phyloP scores from a whole-genome alignment of 2,329 filamentous ascomycete species.

The Exophiala xenobiotica region DNA sequence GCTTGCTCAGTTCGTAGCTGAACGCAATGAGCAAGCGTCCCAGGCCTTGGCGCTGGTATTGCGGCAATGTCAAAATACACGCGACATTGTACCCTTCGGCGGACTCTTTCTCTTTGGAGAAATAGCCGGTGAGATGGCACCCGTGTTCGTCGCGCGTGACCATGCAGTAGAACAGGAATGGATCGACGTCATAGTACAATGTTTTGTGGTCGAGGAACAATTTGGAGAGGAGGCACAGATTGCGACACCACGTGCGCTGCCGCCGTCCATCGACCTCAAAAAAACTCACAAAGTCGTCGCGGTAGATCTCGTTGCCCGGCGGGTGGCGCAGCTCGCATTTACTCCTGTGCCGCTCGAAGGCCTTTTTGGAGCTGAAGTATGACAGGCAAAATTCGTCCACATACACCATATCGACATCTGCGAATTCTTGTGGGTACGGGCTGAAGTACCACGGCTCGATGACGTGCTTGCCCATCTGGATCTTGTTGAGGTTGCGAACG shows the following conservation, averaged over 20 bases:
- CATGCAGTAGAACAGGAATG: constrained; percentile 93
- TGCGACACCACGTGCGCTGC: constrained; percentile 98
- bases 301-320: constrained; percentile 96
- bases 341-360: constrained; percentile 78
- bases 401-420: constrained; percentile 84
- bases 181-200: constrained; percentile 75
- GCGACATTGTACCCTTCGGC: constrained; percentile 97
- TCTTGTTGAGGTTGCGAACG: constrained; percentile 88
- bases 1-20: constrained; percentile 93
- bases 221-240: constrained; percentile 92
- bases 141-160: constrained; percentile 92
- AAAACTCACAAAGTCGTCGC: constrained; percentile 84
- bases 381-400: constrained; percentile 96
- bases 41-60: constrained; percentile 93
- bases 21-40: constrained; percentile 93
- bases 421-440: constrained; percentile 87
- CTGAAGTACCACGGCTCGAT: constrained; percentile 99
- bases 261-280: constrained; percentile 97
- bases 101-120: constrained; percentile 97
- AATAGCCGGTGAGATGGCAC: constrained; percentile 97
- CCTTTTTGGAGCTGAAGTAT: constrained; percentile 80
- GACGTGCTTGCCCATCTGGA: constrained; percentile 90
- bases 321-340: constrained; percentile 93
- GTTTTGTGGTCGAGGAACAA: constrained; percentile 98
- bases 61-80: constrained; percentile 93